phyloP scores from a whole-genome alignment of 306 rosid genomes.

The Oemleria cerasiformis region DNA sequence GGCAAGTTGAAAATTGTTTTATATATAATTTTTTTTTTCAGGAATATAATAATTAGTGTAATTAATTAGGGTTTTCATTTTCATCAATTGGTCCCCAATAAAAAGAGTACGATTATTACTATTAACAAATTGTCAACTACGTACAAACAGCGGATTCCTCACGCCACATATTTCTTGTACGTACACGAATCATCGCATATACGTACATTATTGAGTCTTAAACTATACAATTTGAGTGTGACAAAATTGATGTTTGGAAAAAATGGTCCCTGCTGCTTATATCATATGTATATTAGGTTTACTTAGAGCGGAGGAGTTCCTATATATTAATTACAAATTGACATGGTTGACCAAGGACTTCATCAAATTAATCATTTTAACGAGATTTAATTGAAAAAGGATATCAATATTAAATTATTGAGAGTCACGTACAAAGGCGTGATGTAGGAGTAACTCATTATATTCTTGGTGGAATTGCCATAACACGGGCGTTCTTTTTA shows the following conservation, averaged over 20 bases:
- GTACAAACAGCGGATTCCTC: constrained; percentile 1
- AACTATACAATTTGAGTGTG: background rate
- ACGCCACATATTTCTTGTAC: constrained; percentile 18
- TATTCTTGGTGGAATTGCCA: too few species aligned
- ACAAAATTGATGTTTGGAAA: background rate
- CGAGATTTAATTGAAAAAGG: too few species aligned
- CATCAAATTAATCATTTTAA: too few species aligned
- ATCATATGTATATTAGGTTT: background rate
- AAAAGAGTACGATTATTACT: background rate
- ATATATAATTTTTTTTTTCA: too few species aligned
- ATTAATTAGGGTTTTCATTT: background rate
- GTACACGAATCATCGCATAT: background rate
- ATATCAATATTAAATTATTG: too few species aligned
- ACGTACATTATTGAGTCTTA: background rate
- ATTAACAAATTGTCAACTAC: constrained; percentile 15
- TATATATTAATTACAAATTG: background rate
- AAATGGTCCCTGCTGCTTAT: background rate
- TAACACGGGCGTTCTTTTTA: too few species aligned
- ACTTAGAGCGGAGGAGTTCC: background rate
- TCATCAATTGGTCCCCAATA: background rate
- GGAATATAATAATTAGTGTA: too few species aligned
- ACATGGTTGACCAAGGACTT: too few species aligned
- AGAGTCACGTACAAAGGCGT: too few species aligned
- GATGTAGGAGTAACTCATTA: too few species aligned
- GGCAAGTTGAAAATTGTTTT: too few species aligned